Conservation (phyloP, 1,284 basidiomycete genomes). For the Irpex lacteus region DNA sequence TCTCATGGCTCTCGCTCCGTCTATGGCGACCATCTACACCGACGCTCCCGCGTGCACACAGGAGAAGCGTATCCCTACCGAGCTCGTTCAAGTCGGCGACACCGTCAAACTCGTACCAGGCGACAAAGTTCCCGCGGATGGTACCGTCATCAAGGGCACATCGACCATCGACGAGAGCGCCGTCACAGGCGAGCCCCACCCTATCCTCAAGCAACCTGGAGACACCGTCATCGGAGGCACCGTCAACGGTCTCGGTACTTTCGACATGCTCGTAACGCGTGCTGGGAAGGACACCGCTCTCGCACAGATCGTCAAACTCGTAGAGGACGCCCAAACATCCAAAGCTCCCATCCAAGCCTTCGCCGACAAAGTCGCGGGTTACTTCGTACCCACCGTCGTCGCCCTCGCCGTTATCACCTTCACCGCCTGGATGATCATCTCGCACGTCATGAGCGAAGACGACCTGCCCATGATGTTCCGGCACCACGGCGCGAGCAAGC, state of each 20-base stretch:
- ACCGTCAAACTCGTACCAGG: constrained; percentile 94
- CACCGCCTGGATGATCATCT: constrained; percentile 80
- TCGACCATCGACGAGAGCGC: constrained; percentile 96
- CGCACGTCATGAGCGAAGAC: constrained; percentile 57
- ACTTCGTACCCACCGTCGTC: constrained; percentile 94
- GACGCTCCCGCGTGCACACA: constrained; percentile 74
- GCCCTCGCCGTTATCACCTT: constrained; percentile 83
- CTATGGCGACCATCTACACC: constrained; percentile 94
- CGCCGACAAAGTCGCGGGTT: constrained; percentile 91
- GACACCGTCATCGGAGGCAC: constrained; percentile 94
- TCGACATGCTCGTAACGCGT: constrained; percentile 94
- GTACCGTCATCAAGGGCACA: constrained; percentile 82
- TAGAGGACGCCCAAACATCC: constrained; percentile 96
- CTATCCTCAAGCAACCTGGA: constrained; percentile 80
- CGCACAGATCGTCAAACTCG: constrained; percentile 93
- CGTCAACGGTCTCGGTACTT: constrained; percentile 92
- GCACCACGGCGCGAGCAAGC: constrained; percentile 77
- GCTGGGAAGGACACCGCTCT: constrained; percentile 96
- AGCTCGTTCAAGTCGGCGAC: constrained; percentile 94
- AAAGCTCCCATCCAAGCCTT: constrained; percentile 99
- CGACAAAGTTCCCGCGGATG: constrained; percentile 96
- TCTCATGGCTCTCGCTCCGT: constrained; percentile 92
- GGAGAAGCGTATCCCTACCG: constrained; percentile 91
- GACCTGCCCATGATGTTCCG: constrained; percentile 84
- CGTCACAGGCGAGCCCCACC: constrained; percentile 95